These are phyloP conservation scores for Macrolepiota albuminosa DNA, from an alignment of 768 basidiomycete genomes.

Conservation along the genomic window DNA sequence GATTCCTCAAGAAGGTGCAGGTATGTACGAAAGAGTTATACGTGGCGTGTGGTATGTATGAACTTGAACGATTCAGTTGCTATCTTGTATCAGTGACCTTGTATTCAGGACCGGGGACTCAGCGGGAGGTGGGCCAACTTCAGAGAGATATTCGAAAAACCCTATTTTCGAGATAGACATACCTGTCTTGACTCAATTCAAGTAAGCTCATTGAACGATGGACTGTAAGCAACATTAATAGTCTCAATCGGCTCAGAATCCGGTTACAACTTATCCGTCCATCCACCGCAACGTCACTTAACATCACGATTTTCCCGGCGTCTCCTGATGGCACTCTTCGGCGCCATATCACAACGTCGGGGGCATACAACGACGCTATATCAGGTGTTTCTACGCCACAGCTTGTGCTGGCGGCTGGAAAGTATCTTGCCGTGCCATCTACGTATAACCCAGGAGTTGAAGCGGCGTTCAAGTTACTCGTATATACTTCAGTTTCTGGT, in stretches of 20 bases:
- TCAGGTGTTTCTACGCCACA: slow-evolving; percentile 66
- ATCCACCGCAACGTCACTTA: slow-evolving; percentile 43
- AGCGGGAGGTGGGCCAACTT: slow-evolving; percentile 69
- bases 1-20: slow-evolving; percentile 85
- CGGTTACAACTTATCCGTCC: slow-evolving; percentile 60
- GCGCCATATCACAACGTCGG: slow-evolving; percentile 59
- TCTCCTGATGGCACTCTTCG: slow-evolving; percentile 26
- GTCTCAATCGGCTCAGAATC: slow-evolving; percentile 36
- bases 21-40: slow-evolving; percentile 72
- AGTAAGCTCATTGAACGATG: slow-evolving; percentile 35
- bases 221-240: not conserved
- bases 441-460: slow-evolving; percentile 61
- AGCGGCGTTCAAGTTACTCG: slow-evolving; percentile 52
- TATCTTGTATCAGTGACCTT: not conserved
- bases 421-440: slow-evolving; percentile 71
- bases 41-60: slow-evolving; percentile 67
- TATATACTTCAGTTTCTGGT: slow-evolving; percentile 45
- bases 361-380: slow-evolving; percentile 71
- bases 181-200: slow-evolving; percentile 46
- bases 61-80: not conserved
- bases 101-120: slow-evolving; percentile 44
- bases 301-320: slow-evolving; percentile 53
- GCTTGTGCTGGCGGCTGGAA: slow-evolving; percentile 49
- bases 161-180: slow-evolving; percentile 64
- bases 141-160: slow-evolving; percentile 59